Base-by-base conservation (phyloP, 257 asterid species). In the Verbascum thapsus region DNA sequence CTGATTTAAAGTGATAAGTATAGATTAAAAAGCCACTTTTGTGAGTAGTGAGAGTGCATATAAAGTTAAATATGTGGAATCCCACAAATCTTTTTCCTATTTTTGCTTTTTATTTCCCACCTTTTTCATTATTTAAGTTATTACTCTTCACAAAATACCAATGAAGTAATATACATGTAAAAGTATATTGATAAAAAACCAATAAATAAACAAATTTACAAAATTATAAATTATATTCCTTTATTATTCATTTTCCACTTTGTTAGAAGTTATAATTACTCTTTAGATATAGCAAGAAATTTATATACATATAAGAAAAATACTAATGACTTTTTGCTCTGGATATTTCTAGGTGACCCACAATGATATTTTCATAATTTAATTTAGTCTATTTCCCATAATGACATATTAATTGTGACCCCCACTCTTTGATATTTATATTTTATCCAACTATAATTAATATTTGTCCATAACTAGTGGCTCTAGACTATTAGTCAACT, bases 331-430 rank as follows among this genome's bases (percentile, higher is more conserved):
- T 1, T 26, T 10, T 1, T 22, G n/a, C 50, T 52, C 49, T 20
- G 15, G 41, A 64, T 53, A 53, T 64, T 64, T 64, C 11, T 16
- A 41, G 35, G 34, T n/a, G 43, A 18, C 52, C 43, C 38, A 13
- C 41, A 26, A 40, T 38, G 42, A 40, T 48, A 64, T 26, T 39
- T 52, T 51, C 18, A 5, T n/a, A 18, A 15, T 53, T 13, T 8
- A 16, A 15, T 53, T 13, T 8, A 16, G 60, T 63, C 17, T 12
- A 23, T 37, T 19, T 32, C 52, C 32, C 49, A 63, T 52, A 64
- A 53, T 64, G 44, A 8, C 41, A 41, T 15, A 59, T 5, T 59
- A 12, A 26, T 20, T 59, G n/a, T 15, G n/a, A 6, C 56, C 64
- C 71, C 71, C 37, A 19, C 1, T 59, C 23, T 26, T 8, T 26